A percentile compares a stretch with the other conserved stretches of the same genome.
Conservation (phyloP, 1,284 basidiomycete species). For the Ceratorhiza oryzae-sativae region DNA sequence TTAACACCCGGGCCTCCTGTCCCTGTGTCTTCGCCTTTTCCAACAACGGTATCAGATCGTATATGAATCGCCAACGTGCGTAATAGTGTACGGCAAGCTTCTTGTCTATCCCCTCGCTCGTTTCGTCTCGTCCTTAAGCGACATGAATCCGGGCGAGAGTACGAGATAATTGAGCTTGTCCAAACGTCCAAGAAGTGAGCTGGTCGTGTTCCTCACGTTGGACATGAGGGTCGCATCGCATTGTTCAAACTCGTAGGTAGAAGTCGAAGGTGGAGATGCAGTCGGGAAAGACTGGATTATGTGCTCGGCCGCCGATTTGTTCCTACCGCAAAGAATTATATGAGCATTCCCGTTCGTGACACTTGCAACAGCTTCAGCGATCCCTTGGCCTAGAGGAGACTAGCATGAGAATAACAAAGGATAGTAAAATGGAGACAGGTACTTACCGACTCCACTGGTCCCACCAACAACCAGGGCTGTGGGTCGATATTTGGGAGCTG, state of each 20-base stretch:
- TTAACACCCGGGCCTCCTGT: conserved; percentile 56
- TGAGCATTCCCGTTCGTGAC: conserved; percentile 51
- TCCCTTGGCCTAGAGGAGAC: conserved; percentile 7
- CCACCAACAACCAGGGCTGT: conserved; percentile 58
- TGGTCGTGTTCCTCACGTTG: conserved; percentile 52
- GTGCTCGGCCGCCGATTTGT: conserved; percentile 52
- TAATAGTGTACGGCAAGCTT: conserved; percentile 57
- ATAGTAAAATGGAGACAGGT: not conserved
- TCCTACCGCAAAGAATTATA: conserved; percentile 59
- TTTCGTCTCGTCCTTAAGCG: conserved; percentile 54
- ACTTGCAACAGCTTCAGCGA: conserved; percentile 34
- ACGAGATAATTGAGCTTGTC: conserved; percentile 53
- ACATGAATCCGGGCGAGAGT: conserved; percentile 52
- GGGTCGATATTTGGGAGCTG: conserved; percentile 50
- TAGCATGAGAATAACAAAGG: not conserved
- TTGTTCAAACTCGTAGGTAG: conserved; percentile 54
- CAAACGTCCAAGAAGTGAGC: conserved; percentile 49
- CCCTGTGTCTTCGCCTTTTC: conserved; percentile 52
- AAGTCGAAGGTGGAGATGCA: conserved; percentile 31
- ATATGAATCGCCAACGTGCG: conserved; percentile 55
- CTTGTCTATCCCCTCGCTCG: conserved; percentile 58
- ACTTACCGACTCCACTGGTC: conserved; percentile 57
- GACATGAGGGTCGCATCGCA: conserved; percentile 58
- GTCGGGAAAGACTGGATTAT: conserved; percentile 50
- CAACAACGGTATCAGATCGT: conserved; percentile 55